These are phyloP conservation scores for Rhizopogon vulgaris DNA, from an alignment of 768 basidiomycete species.

Conservation along the genomic window DNA sequence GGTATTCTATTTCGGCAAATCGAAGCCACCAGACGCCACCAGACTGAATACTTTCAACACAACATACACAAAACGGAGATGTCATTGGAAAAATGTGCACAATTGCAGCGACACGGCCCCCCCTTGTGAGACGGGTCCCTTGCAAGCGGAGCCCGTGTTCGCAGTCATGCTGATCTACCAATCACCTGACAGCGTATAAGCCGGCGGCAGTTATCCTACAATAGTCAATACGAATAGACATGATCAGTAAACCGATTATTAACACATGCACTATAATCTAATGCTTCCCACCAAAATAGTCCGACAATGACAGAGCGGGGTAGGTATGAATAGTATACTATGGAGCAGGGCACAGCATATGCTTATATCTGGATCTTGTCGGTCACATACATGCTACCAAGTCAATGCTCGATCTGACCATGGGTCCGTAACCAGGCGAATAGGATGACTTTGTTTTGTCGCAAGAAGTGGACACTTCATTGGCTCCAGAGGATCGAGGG, in stretches of 20 bases:
- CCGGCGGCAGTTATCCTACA: not conserved
- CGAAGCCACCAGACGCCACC: not conserved
- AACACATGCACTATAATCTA: not conserved
- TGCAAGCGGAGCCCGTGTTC: not conserved
- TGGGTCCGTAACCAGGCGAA: slow-evolving; percentile 55
- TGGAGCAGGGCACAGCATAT: not conserved
- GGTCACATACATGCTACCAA: slow-evolving; percentile 1
- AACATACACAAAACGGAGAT: not conserved
- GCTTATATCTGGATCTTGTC: not conserved
- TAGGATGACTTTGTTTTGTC: slow-evolving; percentile 41
- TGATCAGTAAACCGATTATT: not conserved
- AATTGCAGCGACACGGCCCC: not conserved
- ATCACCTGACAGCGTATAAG: not conserved
- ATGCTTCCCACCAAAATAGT: not conserved
- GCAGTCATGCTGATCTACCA: not conserved
- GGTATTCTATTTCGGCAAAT: not conserved
- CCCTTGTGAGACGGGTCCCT: too few relatives aligned
- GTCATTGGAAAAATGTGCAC: not conserved
- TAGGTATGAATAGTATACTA: too few relatives aligned
- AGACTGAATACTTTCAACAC: too few relatives aligned
- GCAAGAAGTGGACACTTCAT: slow-evolving; percentile 30
- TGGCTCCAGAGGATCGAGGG: slow-evolving; percentile 36
- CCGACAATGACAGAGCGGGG: too few relatives aligned
- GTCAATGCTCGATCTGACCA: slow-evolving; percentile 24
- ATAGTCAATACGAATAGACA: not conserved